Evolutionary conservation across 306 rosid species (phyloP).

Genomic region (Corylus avellana): DNA sequence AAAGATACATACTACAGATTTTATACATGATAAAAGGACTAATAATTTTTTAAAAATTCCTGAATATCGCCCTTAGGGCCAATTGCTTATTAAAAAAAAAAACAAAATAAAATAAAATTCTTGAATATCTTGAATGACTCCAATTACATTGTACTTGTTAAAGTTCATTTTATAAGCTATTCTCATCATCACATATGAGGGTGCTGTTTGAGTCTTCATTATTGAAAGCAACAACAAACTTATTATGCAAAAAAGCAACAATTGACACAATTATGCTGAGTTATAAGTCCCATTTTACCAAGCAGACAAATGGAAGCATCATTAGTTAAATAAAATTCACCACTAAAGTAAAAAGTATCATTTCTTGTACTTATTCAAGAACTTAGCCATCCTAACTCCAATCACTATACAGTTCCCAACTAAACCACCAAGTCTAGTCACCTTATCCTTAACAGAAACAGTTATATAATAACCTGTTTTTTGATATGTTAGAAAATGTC

Average conservation of each 20-base stretch:
- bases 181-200: not conserved
- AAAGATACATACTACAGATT: not conserved
- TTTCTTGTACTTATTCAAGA: not conserved
- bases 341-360: not conserved
- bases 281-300: not conserved
- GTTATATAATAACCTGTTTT: not conserved
- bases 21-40: not conserved
- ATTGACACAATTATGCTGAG: not conserved
- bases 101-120: too few relatives aligned
- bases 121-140: not conserved
- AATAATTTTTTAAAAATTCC: not conserved
- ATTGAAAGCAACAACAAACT: not conserved
- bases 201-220: not conserved
- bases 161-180: not conserved
- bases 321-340: not conserved
- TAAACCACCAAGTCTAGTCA: not conserved
- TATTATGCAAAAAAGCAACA: not conserved
- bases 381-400: not conserved
- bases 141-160: not conserved
- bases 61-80: not conserved
- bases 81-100: too few relatives aligned
- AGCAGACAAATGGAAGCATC: not conserved
- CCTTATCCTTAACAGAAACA: not conserved
- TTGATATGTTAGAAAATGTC: not conserved
- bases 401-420: not conserved